Evolutionary conservation across 2,329 filamentous ascomycete genomes (phyloP).

Genomic region (Penicillium sp.): DNA sequence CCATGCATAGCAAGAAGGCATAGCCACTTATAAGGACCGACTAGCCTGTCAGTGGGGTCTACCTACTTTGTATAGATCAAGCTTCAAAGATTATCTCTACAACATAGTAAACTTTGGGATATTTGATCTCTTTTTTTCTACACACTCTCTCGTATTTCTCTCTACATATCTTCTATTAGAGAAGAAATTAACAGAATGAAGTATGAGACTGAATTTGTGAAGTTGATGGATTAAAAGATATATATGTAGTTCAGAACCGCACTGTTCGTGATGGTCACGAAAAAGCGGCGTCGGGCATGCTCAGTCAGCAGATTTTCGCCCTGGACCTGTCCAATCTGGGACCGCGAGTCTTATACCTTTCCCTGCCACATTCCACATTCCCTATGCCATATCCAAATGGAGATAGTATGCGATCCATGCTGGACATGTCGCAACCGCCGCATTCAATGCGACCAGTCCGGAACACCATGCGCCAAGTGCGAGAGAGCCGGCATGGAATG

Average conservation of each 20-base stretch:
- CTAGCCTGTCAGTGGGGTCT: neutral
- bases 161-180: neutral
- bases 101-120: neutral
- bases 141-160: neutral
- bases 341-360: neutral
- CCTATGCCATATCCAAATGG: conserved; percentile 5
- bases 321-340: no score
- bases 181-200: neutral
- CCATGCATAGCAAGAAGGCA: neutral
- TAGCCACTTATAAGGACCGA: neutral
- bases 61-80: neutral
- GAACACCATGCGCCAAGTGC: conserved; percentile 34
- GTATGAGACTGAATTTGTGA: neutral
- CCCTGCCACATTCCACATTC: neutral
- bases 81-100: neutral
- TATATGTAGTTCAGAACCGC: no score
- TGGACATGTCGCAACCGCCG: conserved; percentile 38
- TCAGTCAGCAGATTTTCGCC: conserved; percentile 5
- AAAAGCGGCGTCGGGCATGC: neutral
- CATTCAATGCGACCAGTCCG: conserved; percentile 34
- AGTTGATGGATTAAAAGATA: neutral
- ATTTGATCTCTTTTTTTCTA: neutral
- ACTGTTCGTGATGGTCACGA: no score
- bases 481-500: conserved; percentile 34
- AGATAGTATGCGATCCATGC: conserved; percentile 19